phyloP scores from a whole-genome alignment of 2,329 filamentous ascomycete species.

The Pseudocercospora musae region DNA sequence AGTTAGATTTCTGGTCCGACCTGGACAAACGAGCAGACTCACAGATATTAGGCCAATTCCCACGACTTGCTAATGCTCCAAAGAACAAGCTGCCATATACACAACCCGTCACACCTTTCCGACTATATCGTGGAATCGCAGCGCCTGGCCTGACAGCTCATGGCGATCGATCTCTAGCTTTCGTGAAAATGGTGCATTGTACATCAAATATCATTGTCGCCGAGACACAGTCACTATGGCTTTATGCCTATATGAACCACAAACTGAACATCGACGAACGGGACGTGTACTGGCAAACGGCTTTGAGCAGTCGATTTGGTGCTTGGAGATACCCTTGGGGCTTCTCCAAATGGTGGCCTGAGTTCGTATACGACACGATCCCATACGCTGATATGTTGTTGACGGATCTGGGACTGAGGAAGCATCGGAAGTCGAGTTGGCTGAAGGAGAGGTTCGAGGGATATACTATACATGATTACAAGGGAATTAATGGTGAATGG shows the following conservation, averaged over 20 bases:
- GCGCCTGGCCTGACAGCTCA: conserved; percentile 8
- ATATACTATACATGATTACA: conserved; percentile 16
- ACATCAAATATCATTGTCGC: conserved; percentile 13
- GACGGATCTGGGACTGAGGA: conserved; percentile 11
- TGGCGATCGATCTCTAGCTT: conserved; percentile 13
- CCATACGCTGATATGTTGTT: conserved; percentile 18
- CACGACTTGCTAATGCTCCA: conserved; percentile 7
- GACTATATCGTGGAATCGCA: conserved; percentile 15
- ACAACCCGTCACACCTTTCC: conserved; percentile 10
- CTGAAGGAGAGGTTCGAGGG: conserved; percentile 14
- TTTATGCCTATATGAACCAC: conserved; percentile 14
- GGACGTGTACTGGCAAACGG: conserved; percentile 9
- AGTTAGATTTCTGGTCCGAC: conserved; percentile 10
- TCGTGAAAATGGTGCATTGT: conserved; percentile 15
- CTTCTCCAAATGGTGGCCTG: conserved; percentile 15
- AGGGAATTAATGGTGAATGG: conserved; percentile 10
- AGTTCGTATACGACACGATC: conserved; percentile 16
- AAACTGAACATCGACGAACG: conserved; percentile 8
- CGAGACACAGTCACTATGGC: conserved; percentile 13
- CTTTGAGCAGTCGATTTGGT: conserved; percentile 10
- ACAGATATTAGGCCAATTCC: conserved; percentile 11
- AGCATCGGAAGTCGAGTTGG: conserved; percentile 12
- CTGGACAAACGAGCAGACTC: conserved; percentile 10
- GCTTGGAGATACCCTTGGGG: conserved; percentile 15
- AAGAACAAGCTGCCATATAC: conserved; percentile 10